Evolutionary conservation across 1,139 yeast species (phyloP), one percentile per base, ranked within the genome.

Genomic region (Taiozyma sp.): DNA sequence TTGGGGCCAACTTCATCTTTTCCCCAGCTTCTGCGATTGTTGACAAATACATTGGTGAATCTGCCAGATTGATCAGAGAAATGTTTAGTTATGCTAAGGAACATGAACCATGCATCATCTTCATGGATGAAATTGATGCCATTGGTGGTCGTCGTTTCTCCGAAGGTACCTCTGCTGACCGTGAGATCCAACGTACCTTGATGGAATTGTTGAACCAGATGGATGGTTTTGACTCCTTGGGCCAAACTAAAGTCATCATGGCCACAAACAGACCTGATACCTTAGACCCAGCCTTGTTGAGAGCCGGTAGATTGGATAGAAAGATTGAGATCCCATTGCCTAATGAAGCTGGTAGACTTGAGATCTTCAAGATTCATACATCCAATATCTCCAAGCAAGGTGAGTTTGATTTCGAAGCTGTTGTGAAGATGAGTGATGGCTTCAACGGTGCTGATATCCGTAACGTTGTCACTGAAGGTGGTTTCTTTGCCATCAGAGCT

Each of bases 221-320:
- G 99, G 99, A 95, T 69, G 99, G 99, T 56, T 95, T 95, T 69
- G 99, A 95, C 68, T 87, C 90, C 53, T 78, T 95, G 64, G 99
- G 99, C 40, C 96, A 90, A 71, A 95, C 99, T 2, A 95, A 95
- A 74, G 91, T 95, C 50, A 95, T 95, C 63, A 95, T 95, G 99
- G 99, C 99, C 39, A 95, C 99, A 28, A 95, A 95, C 70, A 82
- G 99, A 72, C 99, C 99, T 13, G 99, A 95, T 68, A 93, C 99
- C 11, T 78, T 95, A 59, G 99, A 95, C 69, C 99, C 99, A n/a
- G 99, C 99, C 3, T 76, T 95, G 62, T 77, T 95, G 61, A 88
- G 99, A 75, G 98, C 99, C 4, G 99, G 99, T 60, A 85, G 99
- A 74, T 81, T 95, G 66, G 99, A 95, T 70, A 81, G 99, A 68